Percentiles rank a stretch among this genome's conserved stretches.
Conservation (phyloP, 179 eudicot genomes). For the Sideroxylon spinosum region DNA sequence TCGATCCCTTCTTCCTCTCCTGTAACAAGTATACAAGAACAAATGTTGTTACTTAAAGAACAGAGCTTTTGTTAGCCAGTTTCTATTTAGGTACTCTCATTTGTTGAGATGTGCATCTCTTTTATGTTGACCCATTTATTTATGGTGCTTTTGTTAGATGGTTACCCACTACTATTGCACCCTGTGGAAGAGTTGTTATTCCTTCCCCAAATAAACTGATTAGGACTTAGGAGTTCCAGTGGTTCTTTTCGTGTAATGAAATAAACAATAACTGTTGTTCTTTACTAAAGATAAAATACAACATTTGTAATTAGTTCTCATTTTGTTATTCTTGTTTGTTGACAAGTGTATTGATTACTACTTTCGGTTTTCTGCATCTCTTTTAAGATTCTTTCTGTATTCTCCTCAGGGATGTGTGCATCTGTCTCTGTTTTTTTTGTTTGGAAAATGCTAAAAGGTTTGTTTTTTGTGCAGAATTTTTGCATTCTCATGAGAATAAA, state of each 20-base stretch:
- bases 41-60: too few species aligned
- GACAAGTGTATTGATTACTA: neutral
- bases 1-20: too few species aligned
- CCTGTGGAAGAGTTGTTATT: neutral
- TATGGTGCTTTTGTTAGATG: neutral
- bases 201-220: neutral
- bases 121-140: neutral
- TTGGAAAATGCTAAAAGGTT: conserved; percentile 10
- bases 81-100: neutral
- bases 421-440: neutral
- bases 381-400: neutral
- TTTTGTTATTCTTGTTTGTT: neutral
- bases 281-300: neutral
- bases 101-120: neutral
- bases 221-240: neutral
- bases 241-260: neutral
- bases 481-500: conserved; percentile 76
- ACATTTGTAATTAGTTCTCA: neutral
- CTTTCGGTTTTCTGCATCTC: neutral
- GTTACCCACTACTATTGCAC: neutral
- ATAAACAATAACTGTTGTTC: neutral
- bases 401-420: neutral
- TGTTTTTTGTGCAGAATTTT: conserved; percentile 57
- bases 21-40: too few species aligned
- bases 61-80: too few species aligned